Percentiles rank a stretch among this genome's conserved stretches.
Evolutionary conservation across 2,329 filamentous ascomycete genomes (phyloP).

Genomic region (Claviceps sp.): DNA sequence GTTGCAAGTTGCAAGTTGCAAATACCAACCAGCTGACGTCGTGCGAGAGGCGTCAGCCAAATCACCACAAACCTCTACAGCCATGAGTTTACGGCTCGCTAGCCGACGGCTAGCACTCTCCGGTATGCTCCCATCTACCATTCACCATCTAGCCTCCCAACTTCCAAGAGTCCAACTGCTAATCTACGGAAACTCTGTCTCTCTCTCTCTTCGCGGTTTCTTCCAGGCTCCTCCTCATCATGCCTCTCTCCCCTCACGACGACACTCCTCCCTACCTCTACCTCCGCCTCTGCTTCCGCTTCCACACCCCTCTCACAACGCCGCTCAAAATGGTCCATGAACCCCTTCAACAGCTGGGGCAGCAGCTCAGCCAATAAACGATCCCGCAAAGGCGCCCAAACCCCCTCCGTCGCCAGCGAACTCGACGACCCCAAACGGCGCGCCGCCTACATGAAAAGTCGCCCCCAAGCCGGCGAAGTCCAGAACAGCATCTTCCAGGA

Average conservation of each 20-base stretch:
- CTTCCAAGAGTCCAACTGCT: neutral
- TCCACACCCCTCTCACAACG: constrained; percentile 12
- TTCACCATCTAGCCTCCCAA: neutral
- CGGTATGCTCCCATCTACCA: constrained; percentile 32
- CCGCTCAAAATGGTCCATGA: constrained; percentile 31
- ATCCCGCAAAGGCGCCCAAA: constrained; percentile 13
- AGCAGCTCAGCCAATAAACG: constrained; percentile 14
- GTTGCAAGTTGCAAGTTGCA: neutral
- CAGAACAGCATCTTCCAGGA: constrained; percentile 52
- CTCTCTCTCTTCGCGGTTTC: neutral
- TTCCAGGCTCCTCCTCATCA: constrained; percentile 6
- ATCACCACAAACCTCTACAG: constrained; percentile 3
- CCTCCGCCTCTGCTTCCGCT: neutral
- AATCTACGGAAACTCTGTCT: neutral
- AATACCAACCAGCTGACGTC: neutral
- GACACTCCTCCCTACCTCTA: constrained; percentile 8
- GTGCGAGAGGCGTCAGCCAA: neutral
- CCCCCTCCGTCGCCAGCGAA: constrained; percentile 15
- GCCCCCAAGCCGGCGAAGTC: constrained; percentile 19
- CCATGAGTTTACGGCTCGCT: constrained; percentile 54
- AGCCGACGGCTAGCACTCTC: constrained; percentile 45
- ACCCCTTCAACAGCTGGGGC: constrained; percentile 25
- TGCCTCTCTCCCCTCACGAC: constrained; percentile 6
- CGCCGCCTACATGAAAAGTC: constrained; percentile 22
- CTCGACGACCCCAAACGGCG: constrained; percentile 30